These are phyloP conservation scores for Acanthamoeba royreba DNA, from an alignment of 208 protist genomes.

Conservation along the genomic window DNA sequence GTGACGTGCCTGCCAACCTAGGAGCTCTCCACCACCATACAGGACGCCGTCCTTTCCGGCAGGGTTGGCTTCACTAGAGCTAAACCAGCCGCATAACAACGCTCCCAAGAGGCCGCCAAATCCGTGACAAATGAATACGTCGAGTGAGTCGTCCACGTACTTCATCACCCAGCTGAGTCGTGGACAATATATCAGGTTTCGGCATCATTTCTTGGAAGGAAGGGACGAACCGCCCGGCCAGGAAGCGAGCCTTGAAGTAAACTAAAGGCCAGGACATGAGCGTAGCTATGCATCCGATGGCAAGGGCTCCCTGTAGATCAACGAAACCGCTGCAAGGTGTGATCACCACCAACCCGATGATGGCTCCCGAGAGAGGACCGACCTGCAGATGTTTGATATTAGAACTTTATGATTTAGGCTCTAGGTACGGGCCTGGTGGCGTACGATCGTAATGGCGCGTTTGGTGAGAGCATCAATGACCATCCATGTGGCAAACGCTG, in stretches of 20 bases:
- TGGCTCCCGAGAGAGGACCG: neutral
- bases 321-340: neutral
- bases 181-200: neutral
- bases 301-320: neutral
- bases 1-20: neutral
- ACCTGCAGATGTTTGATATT: no score
- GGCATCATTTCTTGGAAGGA: no score
- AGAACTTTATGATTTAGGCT: no score
- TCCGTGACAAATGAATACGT: conserved; percentile 22
- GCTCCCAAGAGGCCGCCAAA: neutral
- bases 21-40: conserved; percentile 11
- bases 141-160: neutral
- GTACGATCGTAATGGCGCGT: neutral
- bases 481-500: neutral
- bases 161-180: neutral
- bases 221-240: neutral
- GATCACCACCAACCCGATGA: conserved; percentile 36
- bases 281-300: neutral
- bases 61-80: neutral
- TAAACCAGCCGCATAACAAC: neutral
- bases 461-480: neutral
- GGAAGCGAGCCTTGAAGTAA: neutral
- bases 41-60: neutral
- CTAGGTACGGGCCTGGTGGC: no score
- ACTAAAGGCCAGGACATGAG: neutral